Percentiles rank a stretch among this genome's conserved stretches.
phyloP scores from a whole-genome alignment of 306 rosid genomes.

The Trifolium repens region DNA sequence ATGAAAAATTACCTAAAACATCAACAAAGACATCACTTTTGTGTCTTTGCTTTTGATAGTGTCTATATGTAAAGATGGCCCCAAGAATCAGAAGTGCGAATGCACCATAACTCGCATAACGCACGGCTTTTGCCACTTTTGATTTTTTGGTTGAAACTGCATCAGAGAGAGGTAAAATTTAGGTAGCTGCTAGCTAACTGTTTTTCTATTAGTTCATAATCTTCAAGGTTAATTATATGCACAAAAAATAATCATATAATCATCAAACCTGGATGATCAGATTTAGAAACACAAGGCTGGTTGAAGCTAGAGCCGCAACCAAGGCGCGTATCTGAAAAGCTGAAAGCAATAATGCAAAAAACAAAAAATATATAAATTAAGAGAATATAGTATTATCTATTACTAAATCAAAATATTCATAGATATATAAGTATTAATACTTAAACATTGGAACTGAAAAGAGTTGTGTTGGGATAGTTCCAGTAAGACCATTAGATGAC shows the following conservation, averaged over 20 bases:
- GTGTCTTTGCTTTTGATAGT: slow-evolving; percentile 47
- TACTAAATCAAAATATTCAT: slow-evolving; percentile 31
- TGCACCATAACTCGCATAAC: slow-evolving; percentile 71
- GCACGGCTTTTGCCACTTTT: slow-evolving; percentile 50
- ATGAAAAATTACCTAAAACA: slow-evolving; percentile 68
- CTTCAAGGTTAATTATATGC: slow-evolving; percentile 24
- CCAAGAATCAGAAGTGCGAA: slow-evolving; percentile 64
- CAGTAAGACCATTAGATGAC: slow-evolving; percentile 71
- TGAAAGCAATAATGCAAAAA: slow-evolving; percentile 46
- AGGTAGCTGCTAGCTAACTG: slow-evolving; percentile 4
- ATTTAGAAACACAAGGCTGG: slow-evolving; percentile 74
- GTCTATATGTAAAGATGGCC: slow-evolving; percentile 57
- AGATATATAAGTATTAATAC: slow-evolving; percentile 42
- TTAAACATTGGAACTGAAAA: slow-evolving; percentile 67
- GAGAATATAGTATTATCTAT: not conserved
- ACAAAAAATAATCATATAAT: slow-evolving; percentile 8
- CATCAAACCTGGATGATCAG: slow-evolving; percentile 66
- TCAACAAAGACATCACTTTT: slow-evolving; percentile 71
- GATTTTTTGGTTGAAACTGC: slow-evolving; percentile 67
- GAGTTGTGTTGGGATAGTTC: slow-evolving; percentile 76
- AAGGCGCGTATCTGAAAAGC: slow-evolving; percentile 79
- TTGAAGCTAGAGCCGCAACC: slow-evolving; percentile 68
- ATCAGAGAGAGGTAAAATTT: slow-evolving; percentile 36
- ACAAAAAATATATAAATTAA: slow-evolving; percentile 4
- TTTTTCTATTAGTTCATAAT: slow-evolving; percentile 10